Base-by-base conservation (phyloP, 2,329 filamentous ascomycete species). In the Juglanconis oblonga region DNA sequence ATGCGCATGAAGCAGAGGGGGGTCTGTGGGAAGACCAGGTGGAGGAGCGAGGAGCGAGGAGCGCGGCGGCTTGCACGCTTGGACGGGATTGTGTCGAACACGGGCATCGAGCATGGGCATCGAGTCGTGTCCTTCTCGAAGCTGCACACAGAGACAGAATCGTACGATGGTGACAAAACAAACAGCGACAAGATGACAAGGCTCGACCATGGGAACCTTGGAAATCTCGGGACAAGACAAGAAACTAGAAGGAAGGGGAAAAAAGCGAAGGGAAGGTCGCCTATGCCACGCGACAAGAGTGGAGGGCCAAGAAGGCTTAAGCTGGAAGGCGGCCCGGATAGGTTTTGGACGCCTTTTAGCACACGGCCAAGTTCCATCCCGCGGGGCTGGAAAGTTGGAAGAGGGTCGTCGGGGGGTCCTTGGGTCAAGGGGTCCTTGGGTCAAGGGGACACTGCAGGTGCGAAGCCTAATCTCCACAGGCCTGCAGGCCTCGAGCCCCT, bases 291-390 rank as follows among this genome's bases (percentile, higher is more conserved):
- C 53, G 54, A 50, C 47, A 17, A 33, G n/a, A 29, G 58, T 55
- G 50, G 54, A 61, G 38, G 53, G 38, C 49, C 58, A 48, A 35
- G 14, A 4, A 17, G 17, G 17, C 17, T 24, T 24, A 24, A 24
- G 17, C 2, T 24, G 17, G 17, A 24, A 2, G 17, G 17, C 17
- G 17, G 17, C 17, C 17, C 17, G 17, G 17, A 24, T 24, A 24
- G 17, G 17, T 24, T 24, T 24, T 24, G 1, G 17, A 24, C 17
- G 17, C 17, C 17, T 24, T 24, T 24, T 24, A 24, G 17, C 17
- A n/a, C 13, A 42, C 51, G 55, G 59, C 32, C 55, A 58, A 61
- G 55, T 55, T 61, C 59, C 59, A 52, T 17, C 45, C 55, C n/a
- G 45, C 32, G 8, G 33, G 35, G 44, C 33, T 47, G 31, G 53